phyloP scores from a whole-genome alignment of 257 asterid genomes.

The Solanum rostratum region DNA sequence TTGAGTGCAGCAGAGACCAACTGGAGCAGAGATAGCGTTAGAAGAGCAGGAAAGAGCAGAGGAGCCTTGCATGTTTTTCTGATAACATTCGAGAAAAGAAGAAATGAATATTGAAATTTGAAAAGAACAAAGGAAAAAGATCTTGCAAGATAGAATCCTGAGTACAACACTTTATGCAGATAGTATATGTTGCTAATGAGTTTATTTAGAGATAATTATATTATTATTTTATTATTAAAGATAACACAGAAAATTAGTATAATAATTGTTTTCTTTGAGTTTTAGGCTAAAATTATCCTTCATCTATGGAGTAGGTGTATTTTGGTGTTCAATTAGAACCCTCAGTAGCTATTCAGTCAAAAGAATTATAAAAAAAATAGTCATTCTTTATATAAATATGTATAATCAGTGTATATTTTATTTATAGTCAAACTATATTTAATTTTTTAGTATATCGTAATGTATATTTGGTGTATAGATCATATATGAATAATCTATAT shows the following conservation, averaged over 20 bases:
- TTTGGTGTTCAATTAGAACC: not conserved
- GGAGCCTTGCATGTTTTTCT: slow-evolving; percentile 29
- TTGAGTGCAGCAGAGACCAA: not conserved
- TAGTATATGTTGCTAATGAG: not conserved
- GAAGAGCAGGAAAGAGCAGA: slow-evolving; percentile 34
- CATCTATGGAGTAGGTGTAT: not conserved
- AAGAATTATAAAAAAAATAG: too few relatives aligned
- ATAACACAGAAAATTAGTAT: too few relatives aligned
- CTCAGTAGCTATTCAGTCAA: too few relatives aligned
- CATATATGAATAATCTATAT: too few relatives aligned
- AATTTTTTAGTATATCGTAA: too few relatives aligned
- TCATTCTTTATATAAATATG: too few relatives aligned
- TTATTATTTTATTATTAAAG: too few relatives aligned
- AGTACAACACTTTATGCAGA: not conserved
- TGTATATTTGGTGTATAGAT: too few relatives aligned
- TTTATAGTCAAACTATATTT: too few relatives aligned
- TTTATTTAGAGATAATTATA: not conserved
- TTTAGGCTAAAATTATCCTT: not conserved
- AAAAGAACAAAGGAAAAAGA: not conserved
- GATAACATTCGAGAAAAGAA: not conserved
- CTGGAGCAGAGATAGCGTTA: slow-evolving; percentile 1
- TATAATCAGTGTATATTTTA: too few relatives aligned
- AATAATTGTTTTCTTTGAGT: too few relatives aligned
- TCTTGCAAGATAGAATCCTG: not conserved
- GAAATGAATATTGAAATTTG: not conserved